Base-by-base conservation (phyloP, 345 rosid genomes). In the Camelina laxa region DNA sequence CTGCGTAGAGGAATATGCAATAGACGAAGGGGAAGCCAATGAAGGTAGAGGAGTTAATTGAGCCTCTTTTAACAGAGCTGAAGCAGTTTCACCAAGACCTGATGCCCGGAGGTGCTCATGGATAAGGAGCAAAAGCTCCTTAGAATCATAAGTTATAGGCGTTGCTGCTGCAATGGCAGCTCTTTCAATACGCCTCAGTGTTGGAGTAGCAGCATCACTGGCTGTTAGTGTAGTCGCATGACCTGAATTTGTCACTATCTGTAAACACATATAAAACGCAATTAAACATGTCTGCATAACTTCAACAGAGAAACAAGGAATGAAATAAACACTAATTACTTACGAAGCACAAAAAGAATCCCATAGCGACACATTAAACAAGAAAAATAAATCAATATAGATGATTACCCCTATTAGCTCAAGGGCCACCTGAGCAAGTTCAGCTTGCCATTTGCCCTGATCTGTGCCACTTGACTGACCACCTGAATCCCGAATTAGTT, bases 111-210 rank as follows among this genome's bases (percentile, higher is more conserved):
- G 97, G 80, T 95, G 99, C 82, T 95, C 99, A 59, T 90, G 99
- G 27, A 95, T 89, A 71, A 95, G 97, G 30, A 84, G 95, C 61
- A 94, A 82, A 61, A 94, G 96, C 84, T 94, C 98, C 89, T 97
- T 91, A 81, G 74, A 62, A 78, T 95, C 93, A 72, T 92, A 95
- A 65, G 93, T 85, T 66, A 95, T 92, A 67, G 99, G 99, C 62
- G 99, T 95, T 7, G 99, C 99, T 61, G 97, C 97, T 42, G 97
- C 99, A 33, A 95, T 87, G 71, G 99, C 99, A 15, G 97, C 99
- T 87, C 99, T 88, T 80, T 95, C 99, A 54, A 95, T 95, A 78
- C 99, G 99, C 77, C 90, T 87, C 78, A 95, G 69, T 42, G 99
- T 92, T 36, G 99, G 99, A 61, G 92, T 95, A 66, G 99, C 97